Evolutionary conservation across 208 protist species (phyloP).

Genomic region (Acanthamoeba royreba): DNA sequence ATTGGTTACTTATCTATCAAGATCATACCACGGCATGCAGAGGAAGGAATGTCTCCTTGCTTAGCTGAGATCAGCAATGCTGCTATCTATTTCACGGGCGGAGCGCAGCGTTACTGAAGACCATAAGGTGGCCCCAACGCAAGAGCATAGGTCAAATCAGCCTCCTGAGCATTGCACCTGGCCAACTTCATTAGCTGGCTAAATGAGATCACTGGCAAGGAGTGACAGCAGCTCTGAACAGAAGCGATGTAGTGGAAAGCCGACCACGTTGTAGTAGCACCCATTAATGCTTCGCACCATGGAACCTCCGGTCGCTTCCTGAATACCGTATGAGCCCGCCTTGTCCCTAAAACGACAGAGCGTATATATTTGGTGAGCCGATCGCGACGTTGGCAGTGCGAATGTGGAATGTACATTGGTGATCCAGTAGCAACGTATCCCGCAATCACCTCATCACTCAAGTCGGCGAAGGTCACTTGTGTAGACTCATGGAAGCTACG

Average conservation of each 20-base stretch:
- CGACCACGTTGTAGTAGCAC: conserved; percentile 71
- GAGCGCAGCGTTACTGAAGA: too few species aligned
- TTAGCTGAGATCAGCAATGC: too few species aligned
- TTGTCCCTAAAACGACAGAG: conserved; percentile 53
- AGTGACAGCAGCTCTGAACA: conserved; percentile 2
- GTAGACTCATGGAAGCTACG: conserved; percentile 52
- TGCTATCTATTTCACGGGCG: too few species aligned
- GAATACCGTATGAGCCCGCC: conserved; percentile 63
- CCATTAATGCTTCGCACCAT: conserved; percentile 53
- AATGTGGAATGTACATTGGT: conserved; percentile 51
- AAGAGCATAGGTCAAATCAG: too few species aligned
- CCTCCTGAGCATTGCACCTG: too few species aligned
- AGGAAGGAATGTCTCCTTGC: too few species aligned
- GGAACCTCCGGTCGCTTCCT: conserved; percentile 50
- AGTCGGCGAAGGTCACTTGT: conserved; percentile 46
- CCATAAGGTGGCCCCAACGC: too few species aligned
- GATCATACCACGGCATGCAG: too few species aligned
- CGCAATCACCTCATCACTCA: conserved; percentile 36
- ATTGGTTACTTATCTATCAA: too few species aligned
- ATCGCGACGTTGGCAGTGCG: neutral
- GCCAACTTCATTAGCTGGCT: too few species aligned
- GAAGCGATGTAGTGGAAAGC: conserved; percentile 66
- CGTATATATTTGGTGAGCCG: neutral
- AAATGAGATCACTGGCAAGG: too few species aligned
- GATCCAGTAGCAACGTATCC: conserved; percentile 60